Evolutionary conservation across 768 basidiomycete genomes (phyloP).

Genomic region (Termitomyces sp.): DNA sequence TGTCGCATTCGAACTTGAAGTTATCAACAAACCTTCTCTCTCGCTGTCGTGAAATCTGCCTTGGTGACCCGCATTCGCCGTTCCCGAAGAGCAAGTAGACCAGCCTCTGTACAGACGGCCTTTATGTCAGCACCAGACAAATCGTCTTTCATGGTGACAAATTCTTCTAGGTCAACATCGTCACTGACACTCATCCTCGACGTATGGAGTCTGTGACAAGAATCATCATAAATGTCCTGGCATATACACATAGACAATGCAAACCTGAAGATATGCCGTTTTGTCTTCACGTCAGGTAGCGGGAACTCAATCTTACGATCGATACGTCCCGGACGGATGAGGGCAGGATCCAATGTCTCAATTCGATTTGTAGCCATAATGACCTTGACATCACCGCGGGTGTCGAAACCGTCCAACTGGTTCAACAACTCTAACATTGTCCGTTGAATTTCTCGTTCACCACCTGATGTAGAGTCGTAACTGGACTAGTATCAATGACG

Average conservation of each 20-base stretch:
- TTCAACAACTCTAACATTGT: slow-evolving; percentile 99
- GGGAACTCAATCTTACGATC: slow-evolving; percentile 99
- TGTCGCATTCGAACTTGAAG: neutral
- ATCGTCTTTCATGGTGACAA: slow-evolving; percentile 94
- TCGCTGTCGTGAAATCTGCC: slow-evolving; percentile 82
- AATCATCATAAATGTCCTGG: slow-evolving; percentile 3
- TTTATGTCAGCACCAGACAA: slow-evolving; percentile 98
- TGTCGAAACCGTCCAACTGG: slow-evolving; percentile 99
- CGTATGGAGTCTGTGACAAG: slow-evolving; percentile 69
- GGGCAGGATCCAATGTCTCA: slow-evolving; percentile 94
- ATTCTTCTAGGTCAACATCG: slow-evolving; percentile 95
- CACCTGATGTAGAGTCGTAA: slow-evolving; percentile 97
- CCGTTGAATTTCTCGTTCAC: slow-evolving; percentile 98
- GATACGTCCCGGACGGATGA: slow-evolving; percentile 97
- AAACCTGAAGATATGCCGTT: slow-evolving; percentile 95
- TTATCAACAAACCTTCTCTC: slow-evolving; percentile 77
- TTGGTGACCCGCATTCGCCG: slow-evolving; percentile 93
- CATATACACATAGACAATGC: slow-evolving; percentile 12
- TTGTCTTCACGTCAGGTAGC: slow-evolving; percentile 96
- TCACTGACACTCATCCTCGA: slow-evolving; percentile 86
- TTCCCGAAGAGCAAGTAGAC: slow-evolving; percentile 89
- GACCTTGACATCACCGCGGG: slow-evolving; percentile 98
- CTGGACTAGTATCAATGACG: slow-evolving; percentile 34
- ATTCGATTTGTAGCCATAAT: slow-evolving; percentile 99
- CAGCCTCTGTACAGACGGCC: slow-evolving; percentile 99